Evolutionary conservation across 2,329 filamentous ascomycete species (phyloP).

Genomic region (Dactylellina sp.): DNA sequence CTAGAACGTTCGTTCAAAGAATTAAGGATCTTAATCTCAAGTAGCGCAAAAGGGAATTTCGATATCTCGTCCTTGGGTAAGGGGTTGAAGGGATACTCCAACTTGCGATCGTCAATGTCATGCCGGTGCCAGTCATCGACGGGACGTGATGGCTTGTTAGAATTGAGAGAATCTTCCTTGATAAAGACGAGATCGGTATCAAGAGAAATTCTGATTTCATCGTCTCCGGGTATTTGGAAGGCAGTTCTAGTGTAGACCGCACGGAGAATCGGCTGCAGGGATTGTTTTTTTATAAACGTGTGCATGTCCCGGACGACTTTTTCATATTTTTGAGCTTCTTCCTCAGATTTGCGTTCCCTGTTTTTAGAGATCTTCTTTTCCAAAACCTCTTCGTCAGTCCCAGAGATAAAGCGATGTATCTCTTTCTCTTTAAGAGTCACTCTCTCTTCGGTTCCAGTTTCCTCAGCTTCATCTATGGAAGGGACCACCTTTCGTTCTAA

Average conservation of each 20-base stretch:
- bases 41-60: conserved; percentile 87
- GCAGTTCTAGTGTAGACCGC: conserved; percentile 95
- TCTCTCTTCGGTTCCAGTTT: conserved; percentile 69
- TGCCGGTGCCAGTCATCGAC: conserved; percentile 88
- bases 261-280: conserved; percentile 84
- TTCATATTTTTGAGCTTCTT: conserved; percentile 77
- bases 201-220: conserved; percentile 89
- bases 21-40: conserved; percentile 89
- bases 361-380: conserved; percentile 91
- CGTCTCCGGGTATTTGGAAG: conserved; percentile 94
- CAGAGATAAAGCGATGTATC: conserved; percentile 84
- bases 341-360: conserved; percentile 77
- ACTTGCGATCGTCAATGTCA: conserved; percentile 84
- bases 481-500: conserved; percentile 87
- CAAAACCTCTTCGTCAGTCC: conserved; percentile 79
- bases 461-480: conserved; percentile 64
- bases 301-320: conserved; percentile 81
- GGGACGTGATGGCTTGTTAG: conserved; percentile 86
- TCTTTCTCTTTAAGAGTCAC: conserved; percentile 94
- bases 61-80: conserved; percentile 92
- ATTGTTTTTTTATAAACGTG: conserved; percentile 78
- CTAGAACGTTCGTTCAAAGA: conserved; percentile 72
- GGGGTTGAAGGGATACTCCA: conserved; percentile 87
- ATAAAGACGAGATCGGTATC: conserved; percentile 94
- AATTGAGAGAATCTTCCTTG: conserved; percentile 79